These are phyloP conservation scores for Cyclotella choctawhatcheeana DNA, from an alignment of 108 stramenopile genomes.

Conservation along the genomic window DNA sequence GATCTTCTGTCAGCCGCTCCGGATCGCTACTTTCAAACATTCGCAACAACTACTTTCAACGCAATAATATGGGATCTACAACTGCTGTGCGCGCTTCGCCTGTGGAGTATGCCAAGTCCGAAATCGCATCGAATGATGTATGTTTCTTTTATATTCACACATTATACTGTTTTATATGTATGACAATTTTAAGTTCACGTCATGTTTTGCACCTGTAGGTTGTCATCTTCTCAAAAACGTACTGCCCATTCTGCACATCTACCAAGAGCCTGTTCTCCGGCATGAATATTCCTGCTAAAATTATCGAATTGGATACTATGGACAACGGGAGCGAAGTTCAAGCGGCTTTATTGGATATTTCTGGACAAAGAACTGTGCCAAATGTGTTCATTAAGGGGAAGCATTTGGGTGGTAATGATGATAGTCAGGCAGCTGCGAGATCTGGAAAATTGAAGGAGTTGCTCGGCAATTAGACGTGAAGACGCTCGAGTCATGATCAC, in stretches of 20 bases:
- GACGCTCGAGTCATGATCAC: too few relatives aligned
- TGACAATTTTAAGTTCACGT: not conserved
- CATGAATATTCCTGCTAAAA: slow-evolving; percentile 51
- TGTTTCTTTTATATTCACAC: slow-evolving; percentile 6
- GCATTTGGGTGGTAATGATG: slow-evolving; percentile 83
- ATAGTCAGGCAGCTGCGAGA: slow-evolving; percentile 66
- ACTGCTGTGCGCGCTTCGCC: slow-evolving; percentile 30
- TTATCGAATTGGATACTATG: slow-evolving; percentile 69
- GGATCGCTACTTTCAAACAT: not conserved
- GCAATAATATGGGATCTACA: slow-evolving; percentile 9
- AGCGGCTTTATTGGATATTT: slow-evolving; percentile 48
- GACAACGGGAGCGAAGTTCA: slow-evolving; percentile 67
- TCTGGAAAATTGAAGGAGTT: slow-evolving; percentile 75
- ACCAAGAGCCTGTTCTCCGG: slow-evolving; percentile 68
- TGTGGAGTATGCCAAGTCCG: slow-evolving; percentile 67
- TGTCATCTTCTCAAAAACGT: slow-evolving; percentile 71
- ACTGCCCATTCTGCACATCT: slow-evolving; percentile 73
- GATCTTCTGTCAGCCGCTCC: not conserved
- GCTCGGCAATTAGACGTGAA: slow-evolving; percentile 46
- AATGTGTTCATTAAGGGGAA: slow-evolving; percentile 70
- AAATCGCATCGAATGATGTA: slow-evolving; percentile 77
- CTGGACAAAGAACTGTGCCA: slow-evolving; percentile 65
- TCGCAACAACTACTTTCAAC: slow-evolving; percentile 1
- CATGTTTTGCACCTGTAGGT: slow-evolving; percentile 17
- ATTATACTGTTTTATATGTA: not conserved